Evolutionary conservation across 306 rosid genomes (phyloP).

Genomic region (Amphicarpaea edgeworthii): DNA sequence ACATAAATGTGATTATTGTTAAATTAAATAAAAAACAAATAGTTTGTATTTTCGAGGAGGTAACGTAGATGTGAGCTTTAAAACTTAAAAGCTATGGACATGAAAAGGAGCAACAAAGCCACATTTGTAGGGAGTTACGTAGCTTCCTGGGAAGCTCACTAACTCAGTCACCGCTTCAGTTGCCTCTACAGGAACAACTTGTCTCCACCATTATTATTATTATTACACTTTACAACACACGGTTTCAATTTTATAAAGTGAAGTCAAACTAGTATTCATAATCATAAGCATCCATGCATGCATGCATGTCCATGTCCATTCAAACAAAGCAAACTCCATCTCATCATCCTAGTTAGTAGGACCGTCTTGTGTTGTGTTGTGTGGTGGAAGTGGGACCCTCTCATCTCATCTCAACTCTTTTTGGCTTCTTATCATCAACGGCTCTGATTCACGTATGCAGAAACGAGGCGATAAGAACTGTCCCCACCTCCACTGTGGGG

Average conservation of each 20-base stretch:
- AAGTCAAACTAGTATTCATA: conserved; percentile 46
- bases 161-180: not conserved
- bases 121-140: conserved; percentile 40
- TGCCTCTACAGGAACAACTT: conserved; percentile 10
- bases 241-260: conserved; percentile 25
- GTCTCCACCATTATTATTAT: not conserved
- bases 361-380: not conserved
- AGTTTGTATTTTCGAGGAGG: too few relatives aligned
- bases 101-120: conserved; percentile 36
- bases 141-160: conserved; percentile 22
- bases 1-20: too few relatives aligned
- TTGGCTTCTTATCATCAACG: too few relatives aligned
- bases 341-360: not conserved
- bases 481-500: conserved; percentile 33
- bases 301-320: conserved; percentile 24
- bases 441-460: conserved; percentile 40
- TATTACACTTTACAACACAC: not conserved
- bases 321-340: not conserved
- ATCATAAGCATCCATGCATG: not conserved
- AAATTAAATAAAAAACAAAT: too few relatives aligned
- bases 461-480: conserved; percentile 38
- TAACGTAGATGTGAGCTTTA: not conserved
- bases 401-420: not conserved
- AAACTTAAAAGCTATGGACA: not conserved
- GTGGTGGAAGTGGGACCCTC: conserved; percentile 47